Percentiles rank a stretch among this genome's conserved stretches.
These are phyloP conservation scores for Arachis stenosperma DNA, from an alignment of 306 rosid genomes.

Conservation along the genomic window DNA sequence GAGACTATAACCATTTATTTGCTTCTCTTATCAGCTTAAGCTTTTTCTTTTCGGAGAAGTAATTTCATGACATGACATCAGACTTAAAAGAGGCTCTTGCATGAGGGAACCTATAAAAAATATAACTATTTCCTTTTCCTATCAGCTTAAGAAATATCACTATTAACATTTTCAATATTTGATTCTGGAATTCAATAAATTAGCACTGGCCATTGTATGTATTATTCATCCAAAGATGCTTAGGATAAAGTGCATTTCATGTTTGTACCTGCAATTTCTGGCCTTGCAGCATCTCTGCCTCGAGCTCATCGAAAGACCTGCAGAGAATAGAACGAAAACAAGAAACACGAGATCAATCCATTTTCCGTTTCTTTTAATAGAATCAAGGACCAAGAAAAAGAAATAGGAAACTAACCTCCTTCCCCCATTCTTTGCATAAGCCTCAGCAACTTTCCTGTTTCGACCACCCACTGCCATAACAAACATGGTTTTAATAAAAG, in stretches of 20 bases:
- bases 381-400: constrained; percentile 31
- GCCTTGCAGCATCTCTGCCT: constrained; percentile 92
- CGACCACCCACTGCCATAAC: constrained; percentile 90
- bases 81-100: too few species aligned
- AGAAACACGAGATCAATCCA: not conserved
- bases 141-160: too few species aligned
- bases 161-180: constrained; percentile 1
- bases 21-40: too few species aligned
- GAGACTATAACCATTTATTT: too few species aligned
- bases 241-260: not conserved
- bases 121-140: too few species aligned
- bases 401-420: constrained; percentile 58
- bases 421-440: constrained; percentile 84
- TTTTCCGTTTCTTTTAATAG: constrained; percentile 3
- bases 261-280: constrained; percentile 87
- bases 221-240: not conserved
- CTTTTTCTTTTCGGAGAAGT: too few species aligned
- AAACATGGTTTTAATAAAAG: constrained; percentile 30
- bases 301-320: constrained; percentile 94
- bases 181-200: not conserved
- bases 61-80: too few species aligned
- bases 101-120: too few species aligned
- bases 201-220: not conserved
- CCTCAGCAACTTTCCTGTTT: constrained; percentile 95
- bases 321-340: constrained; percentile 28